Evolutionary conservation across 2,329 filamentous ascomycete species (phyloP).

Genomic region (Colletotrichum shisoi): DNA sequence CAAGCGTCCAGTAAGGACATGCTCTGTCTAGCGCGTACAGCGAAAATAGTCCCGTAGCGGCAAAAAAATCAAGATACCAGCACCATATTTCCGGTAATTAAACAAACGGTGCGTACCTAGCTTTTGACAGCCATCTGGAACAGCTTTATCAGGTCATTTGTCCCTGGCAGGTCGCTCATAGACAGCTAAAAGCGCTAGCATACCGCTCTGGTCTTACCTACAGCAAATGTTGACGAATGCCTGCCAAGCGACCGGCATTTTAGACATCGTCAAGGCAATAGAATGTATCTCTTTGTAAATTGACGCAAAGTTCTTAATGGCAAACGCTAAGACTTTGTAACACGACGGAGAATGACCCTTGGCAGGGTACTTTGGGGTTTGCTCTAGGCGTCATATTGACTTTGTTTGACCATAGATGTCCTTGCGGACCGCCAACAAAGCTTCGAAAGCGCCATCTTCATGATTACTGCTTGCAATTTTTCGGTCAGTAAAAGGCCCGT

Average conservation of each 20-base stretch:
- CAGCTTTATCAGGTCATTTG: too few species aligned
- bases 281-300: conserved; percentile 79
- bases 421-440: conserved; percentile 57
- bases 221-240: too few species aligned
- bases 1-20: too few species aligned
- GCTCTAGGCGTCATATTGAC: conserved; percentile 89
- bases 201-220: too few species aligned
- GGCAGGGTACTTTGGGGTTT: conserved; percentile 80
- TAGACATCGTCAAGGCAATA: conserved; percentile 11
- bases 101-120: too few species aligned
- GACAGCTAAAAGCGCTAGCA: too few species aligned
- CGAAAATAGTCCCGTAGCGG: too few species aligned
- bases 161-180: too few species aligned
- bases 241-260: not conserved
- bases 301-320: conserved; percentile 87
- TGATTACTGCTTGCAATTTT: not conserved
- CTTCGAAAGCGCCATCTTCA: conserved; percentile 83
- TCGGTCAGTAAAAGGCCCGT: not conserved
- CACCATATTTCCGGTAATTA: too few species aligned
- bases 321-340: conserved; percentile 82
- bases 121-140: too few species aligned
- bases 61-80: too few species aligned
- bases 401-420: conserved; percentile 67
- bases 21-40: too few species aligned
- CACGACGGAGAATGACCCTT: conserved; percentile 90